Evolutionary conservation across 1,139 yeast genomes (phyloP).

Genomic region (Tardiomyces digboiensis): DNA sequence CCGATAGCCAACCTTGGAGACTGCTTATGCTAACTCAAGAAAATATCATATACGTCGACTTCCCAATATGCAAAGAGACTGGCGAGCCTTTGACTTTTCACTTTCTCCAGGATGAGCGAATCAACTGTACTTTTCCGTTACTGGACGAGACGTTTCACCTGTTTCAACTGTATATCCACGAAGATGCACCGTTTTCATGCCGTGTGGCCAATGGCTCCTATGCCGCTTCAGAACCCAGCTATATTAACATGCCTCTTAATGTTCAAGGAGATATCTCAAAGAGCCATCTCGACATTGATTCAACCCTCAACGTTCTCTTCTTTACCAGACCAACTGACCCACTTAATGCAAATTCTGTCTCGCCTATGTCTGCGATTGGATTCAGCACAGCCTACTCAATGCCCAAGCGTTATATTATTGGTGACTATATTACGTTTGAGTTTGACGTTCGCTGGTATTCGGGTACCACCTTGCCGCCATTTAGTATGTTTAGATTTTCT

Average conservation of each 20-base stretch:
- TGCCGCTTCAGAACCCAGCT: conserved; percentile 13
- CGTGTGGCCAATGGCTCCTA: conserved; percentile 39
- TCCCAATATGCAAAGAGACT: conserved; percentile 59
- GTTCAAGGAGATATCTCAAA: conserved; percentile 62
- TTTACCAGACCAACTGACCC: conserved; percentile 11
- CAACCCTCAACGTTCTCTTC: conserved; percentile 45
- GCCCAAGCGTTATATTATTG: conserved; percentile 55
- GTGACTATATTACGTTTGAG: conserved; percentile 48
- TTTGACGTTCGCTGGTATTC: conserved; percentile 51
- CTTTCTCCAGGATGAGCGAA: conserved; percentile 44
- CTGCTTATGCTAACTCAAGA: no score
- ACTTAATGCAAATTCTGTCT: conserved; percentile 9
- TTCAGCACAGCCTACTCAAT: conserved; percentile 51
- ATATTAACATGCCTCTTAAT: conserved; percentile 22
- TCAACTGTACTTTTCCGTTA: conserved; percentile 53
- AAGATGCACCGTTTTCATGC: conserved; percentile 70
- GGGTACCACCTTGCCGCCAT: conserved; percentile 7
- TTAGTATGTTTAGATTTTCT: neutral
- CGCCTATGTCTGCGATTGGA: conserved; percentile 37
- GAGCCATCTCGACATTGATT: conserved; percentile 62
- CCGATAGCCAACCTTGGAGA: conserved; percentile 6
- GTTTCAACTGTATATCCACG: conserved; percentile 67
- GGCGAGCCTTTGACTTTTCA: conserved; percentile 44
- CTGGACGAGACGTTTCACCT: conserved; percentile 64
- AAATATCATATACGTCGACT: conserved; percentile 46